Evolutionary conservation across 1,139 yeast genomes (phyloP), one percentile per base, ranked within the genome.

Genomic region (Kurtzmaniella natalensis): DNA sequence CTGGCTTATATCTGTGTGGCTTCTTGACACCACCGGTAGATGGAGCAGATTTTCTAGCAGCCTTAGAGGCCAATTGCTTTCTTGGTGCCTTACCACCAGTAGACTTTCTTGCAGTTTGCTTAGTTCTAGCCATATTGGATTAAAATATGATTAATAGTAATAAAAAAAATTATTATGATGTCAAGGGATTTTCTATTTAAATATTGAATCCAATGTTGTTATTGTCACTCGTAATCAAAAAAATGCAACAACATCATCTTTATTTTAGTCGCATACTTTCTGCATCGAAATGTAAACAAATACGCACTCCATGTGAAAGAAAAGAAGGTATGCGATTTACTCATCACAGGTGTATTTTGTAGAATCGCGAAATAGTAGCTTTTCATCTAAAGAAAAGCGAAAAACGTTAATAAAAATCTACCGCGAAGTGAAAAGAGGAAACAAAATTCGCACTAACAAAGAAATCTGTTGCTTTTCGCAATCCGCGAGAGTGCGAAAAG

Each of bases 11-110:
- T 84, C 97, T 87, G 87, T 89, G 97, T 53, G 96, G 96, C 79
- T 89, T 89, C 89, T 89, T 89, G 66, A 89, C 96, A 81, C 96
- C 97, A 67, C 96, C 96, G 48, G 96, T 81, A 47, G 95, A 76
- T 75, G 94, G 92, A 42, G 96, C 96, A 40, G 97, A 88, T 74
- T 89, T 89, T 81, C 97, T 84, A 54, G 97, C 96, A 57, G 96
- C 96, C 84, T 89, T 89, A 53, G 96, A 88, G 59, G 97, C 96
- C 62, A 89, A 80, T 75, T 88, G 96, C 77, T 89, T 89, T 83
- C 97, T 86, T 78, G 97, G 97, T 49, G 96, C 96, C 72, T 89
- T 89, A 76, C 97, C 97, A 82, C 96, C 96, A 61, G 96, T 87
- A 55, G 96, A 87, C 73, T 88, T 88, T 82, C 96, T 86, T 63